Base-by-base conservation (phyloP, 352 stramenopile genomes). In the Globisporangium recalcitrans region DNA sequence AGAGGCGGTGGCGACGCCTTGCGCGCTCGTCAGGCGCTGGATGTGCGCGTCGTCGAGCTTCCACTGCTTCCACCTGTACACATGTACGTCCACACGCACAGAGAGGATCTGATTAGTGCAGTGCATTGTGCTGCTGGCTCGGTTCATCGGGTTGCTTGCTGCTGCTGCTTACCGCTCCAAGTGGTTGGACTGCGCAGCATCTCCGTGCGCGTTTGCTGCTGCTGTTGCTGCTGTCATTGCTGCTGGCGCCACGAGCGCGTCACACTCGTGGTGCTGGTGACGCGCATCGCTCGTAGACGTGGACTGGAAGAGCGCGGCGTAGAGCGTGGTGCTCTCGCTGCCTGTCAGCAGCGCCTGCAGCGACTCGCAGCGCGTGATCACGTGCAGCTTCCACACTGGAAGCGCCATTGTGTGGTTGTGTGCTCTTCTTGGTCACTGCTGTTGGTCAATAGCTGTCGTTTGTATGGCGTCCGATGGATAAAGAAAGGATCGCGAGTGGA, bases 41-140 rank as follows among this genome's bases (percentile, higher is more conserved):
- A 89, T 86, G 53, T 87, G 74, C 21, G 64, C 70, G 48, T 69
- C 72, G 26, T 71, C 64, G 4, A 89, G 76, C 67, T 86, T 89
- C 80, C 80, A 89, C 58, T 78, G 71, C 66, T 75, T 85, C 68
- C 79, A 89, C 55, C 79, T 88, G 38, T 3, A 21, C 32, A 4
- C 26, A 36, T 47, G 52, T 7, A 40, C 29, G 42, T n/a, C n/a
- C 21, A 72, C 29, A 55, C 61, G 63, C 47, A 16, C 10, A 58
- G 19, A n/a, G 21, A 29, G 7, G 24, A 46, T 29, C 6, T 9
- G 7, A 9, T n/a, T 60, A 26, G 21, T 49, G 6, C 19, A 0
- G 14, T 16, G 36, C 14, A 7, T 7, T 9, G 36, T n/a, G n/a
- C 13, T 19, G 5, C 8, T 44, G 36, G n/a, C n/a, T n/a, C n/a